Conservation (phyloP, 805 yeast species). For the Ogataea glucozyma region DNA sequence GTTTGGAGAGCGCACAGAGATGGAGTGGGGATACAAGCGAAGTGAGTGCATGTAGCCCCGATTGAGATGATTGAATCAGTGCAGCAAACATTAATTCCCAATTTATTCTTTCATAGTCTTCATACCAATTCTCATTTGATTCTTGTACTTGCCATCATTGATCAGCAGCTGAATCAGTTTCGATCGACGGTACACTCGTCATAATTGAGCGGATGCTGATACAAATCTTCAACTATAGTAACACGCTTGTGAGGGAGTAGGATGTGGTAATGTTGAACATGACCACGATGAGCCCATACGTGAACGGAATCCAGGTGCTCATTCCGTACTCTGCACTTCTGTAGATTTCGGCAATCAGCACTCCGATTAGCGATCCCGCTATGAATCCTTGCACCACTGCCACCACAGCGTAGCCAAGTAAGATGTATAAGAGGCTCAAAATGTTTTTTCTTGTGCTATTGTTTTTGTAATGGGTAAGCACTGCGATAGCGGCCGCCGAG, state of each 20-base stretch:
- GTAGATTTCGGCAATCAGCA: conserved; percentile 73
- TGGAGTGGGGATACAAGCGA: no score
- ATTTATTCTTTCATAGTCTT: no score
- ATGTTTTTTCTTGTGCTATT: conserved; percentile 17
- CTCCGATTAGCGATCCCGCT: conserved; percentile 76
- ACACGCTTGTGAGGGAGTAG: conserved; percentile 56
- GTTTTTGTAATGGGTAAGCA: conserved; percentile 46
- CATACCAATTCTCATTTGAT: no score
- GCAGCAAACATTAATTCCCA: no score
- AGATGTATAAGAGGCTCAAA: conserved; percentile 40
- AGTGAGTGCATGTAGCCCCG: no score
- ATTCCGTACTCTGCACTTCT: conserved; percentile 77
- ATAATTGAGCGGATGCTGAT: no score
- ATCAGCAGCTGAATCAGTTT: no score
- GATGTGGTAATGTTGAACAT: conserved; percentile 66
- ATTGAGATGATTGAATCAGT: no score
- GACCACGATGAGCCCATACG: conserved; percentile 71
- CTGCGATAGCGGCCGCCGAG: conserved; percentile 65
- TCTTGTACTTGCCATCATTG: no score
- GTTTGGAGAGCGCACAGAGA: no score
- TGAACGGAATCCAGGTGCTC: conserved; percentile 95
- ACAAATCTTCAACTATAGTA: conserved; percentile 37
- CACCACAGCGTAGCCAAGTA: conserved; percentile 47
- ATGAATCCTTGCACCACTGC: conserved; percentile 68
- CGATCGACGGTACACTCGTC: no score